Conservation (phyloP, 176 grass and related monocot species). For the Puya raimondii region DNA sequence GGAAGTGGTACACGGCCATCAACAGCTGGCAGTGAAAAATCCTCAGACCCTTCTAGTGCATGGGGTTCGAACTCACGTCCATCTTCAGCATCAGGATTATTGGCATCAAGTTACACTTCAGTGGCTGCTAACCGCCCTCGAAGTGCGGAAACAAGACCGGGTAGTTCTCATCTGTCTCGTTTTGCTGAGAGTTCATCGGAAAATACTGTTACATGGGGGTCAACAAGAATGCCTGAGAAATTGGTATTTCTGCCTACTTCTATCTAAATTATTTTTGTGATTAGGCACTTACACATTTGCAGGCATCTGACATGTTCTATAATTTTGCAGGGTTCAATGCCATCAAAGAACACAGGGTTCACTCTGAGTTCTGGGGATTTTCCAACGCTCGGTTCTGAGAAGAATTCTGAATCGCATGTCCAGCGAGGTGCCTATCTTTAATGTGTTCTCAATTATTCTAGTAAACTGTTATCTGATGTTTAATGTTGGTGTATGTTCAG, state of each 20-base stretch:
- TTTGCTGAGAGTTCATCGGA: constrained; percentile 72
- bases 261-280: constrained; percentile 10
- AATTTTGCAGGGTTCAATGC: constrained; percentile 40
- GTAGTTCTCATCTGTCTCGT: constrained; percentile 90
- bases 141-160: constrained; percentile 96
- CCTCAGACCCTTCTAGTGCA: constrained; percentile 47
- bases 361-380: constrained; percentile 86
- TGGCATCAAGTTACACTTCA: constrained; percentile 46
- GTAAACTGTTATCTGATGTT: not conserved
- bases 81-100: constrained; percentile 69
- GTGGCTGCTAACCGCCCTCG: constrained; percentile 50
- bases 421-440: constrained; percentile 53
- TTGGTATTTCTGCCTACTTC: constrained; percentile 8
- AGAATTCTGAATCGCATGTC: constrained; percentile 39
- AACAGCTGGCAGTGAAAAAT: constrained; percentile 82
- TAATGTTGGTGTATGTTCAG: too few species aligned
- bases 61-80: constrained; percentile 88
- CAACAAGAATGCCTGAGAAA: constrained; percentile 9
- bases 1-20: constrained; percentile 83
- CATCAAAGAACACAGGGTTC: constrained; percentile 52
- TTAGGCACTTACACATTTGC: not conserved
- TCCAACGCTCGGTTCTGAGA: constrained; percentile 86
- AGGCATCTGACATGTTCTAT: not conserved
- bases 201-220: constrained; percentile 18
- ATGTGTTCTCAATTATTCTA: not conserved